These are phyloP conservation scores for Pythium monospermum DNA, from an alignment of 352 stramenopile genomes.

Conservation along the genomic window DNA sequence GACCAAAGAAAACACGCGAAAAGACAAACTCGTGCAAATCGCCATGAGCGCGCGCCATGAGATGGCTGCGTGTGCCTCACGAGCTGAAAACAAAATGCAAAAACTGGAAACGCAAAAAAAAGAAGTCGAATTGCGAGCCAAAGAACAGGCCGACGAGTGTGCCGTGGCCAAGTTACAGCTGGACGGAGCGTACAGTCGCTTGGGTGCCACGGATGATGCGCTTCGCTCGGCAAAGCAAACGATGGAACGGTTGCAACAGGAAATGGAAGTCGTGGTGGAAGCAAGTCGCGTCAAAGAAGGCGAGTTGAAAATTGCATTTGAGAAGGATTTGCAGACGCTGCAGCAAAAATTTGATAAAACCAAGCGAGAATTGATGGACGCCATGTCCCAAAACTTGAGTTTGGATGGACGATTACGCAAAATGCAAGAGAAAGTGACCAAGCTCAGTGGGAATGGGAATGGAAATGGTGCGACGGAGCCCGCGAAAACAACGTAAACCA, in stretches of 20 bases:
- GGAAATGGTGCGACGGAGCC: too few relatives aligned
- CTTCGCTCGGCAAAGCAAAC: constrained; percentile 22
- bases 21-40: constrained; percentile 68
- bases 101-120: constrained; percentile 25
- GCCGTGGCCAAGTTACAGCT: constrained; percentile 37
- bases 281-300: constrained; percentile 30
- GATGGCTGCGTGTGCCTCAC: constrained; percentile 50
- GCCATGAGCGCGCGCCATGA: constrained; percentile 76
- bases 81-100: constrained; percentile 33
- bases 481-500: too few relatives aligned
- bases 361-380: constrained; percentile 73
- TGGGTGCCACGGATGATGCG: constrained; percentile 34
- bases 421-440: constrained; percentile 64
- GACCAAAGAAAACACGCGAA: constrained; percentile 63
- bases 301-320: constrained; percentile 36
- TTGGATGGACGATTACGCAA: constrained; percentile 62
- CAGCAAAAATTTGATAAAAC: constrained; percentile 67
- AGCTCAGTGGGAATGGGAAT: too few relatives aligned
- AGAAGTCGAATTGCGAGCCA: constrained; percentile 18
- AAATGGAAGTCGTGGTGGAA: constrained; percentile 26
- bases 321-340: constrained; percentile 39
- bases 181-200: constrained; percentile 35
- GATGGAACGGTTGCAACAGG: constrained; percentile 20
- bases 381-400: constrained; percentile 52
- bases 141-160: constrained; percentile 36